These are phyloP conservation scores for Mycena floridula DNA, from an alignment of 768 basidiomycete genomes.

Conservation along the genomic window DNA sequence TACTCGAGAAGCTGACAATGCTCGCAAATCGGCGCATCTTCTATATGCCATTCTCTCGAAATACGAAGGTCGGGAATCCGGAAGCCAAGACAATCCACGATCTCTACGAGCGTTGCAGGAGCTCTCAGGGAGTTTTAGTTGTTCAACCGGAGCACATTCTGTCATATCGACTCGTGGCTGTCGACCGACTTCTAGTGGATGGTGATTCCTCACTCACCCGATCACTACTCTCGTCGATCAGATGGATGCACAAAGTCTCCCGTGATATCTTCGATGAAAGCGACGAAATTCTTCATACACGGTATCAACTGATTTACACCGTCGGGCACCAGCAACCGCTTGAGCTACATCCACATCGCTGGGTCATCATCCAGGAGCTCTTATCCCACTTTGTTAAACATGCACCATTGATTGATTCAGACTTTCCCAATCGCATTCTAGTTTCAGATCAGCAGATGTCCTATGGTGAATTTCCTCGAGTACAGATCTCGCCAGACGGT, in stretches of 20 bases:
- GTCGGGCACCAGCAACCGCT: conserved; percentile 29
- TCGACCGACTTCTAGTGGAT: conserved; percentile 11
- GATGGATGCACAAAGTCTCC: conserved; percentile 19
- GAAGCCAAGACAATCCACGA: background rate
- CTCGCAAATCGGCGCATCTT: background rate
- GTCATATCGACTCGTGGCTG: background rate
- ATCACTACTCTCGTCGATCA: conserved; percentile 17
- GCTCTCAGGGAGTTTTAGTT: background rate
- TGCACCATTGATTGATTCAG: conserved; percentile 7
- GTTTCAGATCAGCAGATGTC: background rate
- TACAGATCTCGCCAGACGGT: conserved; percentile 10
- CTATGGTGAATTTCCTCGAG: conserved; percentile 8
- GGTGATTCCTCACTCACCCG: background rate
- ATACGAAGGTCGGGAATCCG: background rate
- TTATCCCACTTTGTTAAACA: conserved; percentile 21
- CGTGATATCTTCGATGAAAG: conserved; percentile 41
- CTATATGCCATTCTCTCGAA: background rate
- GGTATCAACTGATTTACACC: conserved; percentile 45
- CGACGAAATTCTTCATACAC: conserved; percentile 40
- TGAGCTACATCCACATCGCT: conserved; percentile 35
- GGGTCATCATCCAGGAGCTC: conserved; percentile 33
- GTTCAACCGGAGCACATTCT: background rate
- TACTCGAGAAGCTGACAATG: conserved; percentile 34
- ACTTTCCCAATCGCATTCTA: conserved; percentile 17
- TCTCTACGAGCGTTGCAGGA: background rate